Percentiles rank a stretch among this genome's conserved stretches.
phyloP scores from a whole-genome alignment of 176 grass and related monocot genomes.

The Oryza nivara region DNA sequence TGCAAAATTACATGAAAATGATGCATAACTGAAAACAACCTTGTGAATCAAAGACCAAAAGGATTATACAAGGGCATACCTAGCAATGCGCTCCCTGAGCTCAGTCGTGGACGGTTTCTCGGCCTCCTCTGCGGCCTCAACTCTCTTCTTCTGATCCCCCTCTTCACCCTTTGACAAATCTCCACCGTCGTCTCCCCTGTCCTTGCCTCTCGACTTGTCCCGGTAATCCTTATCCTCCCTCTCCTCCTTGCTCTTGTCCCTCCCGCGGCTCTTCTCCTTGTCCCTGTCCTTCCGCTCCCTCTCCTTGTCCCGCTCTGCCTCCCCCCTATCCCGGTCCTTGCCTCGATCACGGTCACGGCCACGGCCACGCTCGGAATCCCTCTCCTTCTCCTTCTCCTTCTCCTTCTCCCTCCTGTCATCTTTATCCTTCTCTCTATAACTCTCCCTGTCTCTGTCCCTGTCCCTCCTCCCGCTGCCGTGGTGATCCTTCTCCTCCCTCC shows the following conservation, averaged over 20 bases:
- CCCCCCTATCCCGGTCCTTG: constrained; percentile 59
- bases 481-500: constrained; percentile 56
- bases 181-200: constrained; percentile 40
- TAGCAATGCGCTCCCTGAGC: constrained; percentile 65
- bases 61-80: constrained; percentile 42
- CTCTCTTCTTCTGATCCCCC: constrained; percentile 46
- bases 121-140: constrained; percentile 12
- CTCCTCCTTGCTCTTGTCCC: constrained; percentile 58
- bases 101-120: constrained; percentile 42
- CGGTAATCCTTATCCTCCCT: constrained; percentile 58
- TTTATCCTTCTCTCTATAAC: constrained; percentile 32
- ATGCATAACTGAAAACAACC: not conserved
- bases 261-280: constrained; percentile 55
- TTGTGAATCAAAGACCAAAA: constrained; percentile 8
- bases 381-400: constrained; percentile 39
- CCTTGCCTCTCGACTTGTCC: constrained; percentile 62
- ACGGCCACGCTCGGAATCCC: constrained; percentile 44
- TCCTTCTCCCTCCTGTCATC: constrained; percentile 37
- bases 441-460: constrained; percentile 41
- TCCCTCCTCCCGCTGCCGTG: constrained; percentile 41
- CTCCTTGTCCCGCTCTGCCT: constrained; percentile 49
- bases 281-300: constrained; percentile 64
- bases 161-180: constrained; percentile 46
- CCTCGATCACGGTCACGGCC: constrained; percentile 48
- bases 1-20: not conserved